phyloP scores from a whole-genome alignment of 2,329 filamentous ascomycete species.

The Helicocarpus griseus region DNA sequence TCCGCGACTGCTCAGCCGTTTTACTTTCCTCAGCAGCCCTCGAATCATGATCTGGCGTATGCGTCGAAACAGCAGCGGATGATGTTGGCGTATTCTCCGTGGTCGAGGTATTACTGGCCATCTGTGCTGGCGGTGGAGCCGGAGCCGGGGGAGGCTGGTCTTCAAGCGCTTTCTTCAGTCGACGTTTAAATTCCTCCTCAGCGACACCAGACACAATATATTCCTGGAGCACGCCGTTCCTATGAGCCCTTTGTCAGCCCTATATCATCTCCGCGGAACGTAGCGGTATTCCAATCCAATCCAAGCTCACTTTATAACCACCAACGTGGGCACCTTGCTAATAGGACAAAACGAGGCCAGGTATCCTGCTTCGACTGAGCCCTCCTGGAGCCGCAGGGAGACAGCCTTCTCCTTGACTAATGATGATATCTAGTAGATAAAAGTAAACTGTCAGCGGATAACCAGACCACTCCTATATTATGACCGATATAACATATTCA shows the following conservation, averaged over 20 bases:
- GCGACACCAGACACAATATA: constrained; percentile 58
- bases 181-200: constrained; percentile 56
- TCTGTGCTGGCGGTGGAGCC: background rate
- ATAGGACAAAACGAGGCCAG: constrained; percentile 74
- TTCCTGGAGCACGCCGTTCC: constrained; percentile 66
- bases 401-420: constrained; percentile 56
- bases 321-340: constrained; percentile 64
- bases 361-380: constrained; percentile 71
- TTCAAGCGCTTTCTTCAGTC: constrained; percentile 40
- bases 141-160: constrained; percentile 6
- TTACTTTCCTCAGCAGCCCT: constrained; percentile 10
- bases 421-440: constrained; percentile 39
- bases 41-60: constrained; percentile 10
- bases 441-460: background rate
- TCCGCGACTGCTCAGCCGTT: constrained; percentile 12
- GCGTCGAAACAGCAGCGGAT: constrained; percentile 5
- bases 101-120: background rate
- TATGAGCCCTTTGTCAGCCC: constrained; percentile 20
- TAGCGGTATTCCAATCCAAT: too few relatives aligned
- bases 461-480: background rate
- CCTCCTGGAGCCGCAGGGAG: constrained; percentile 58
- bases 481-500: constrained; percentile 12
- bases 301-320: constrained; percentile 38
- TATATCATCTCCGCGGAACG: background rate
- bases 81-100: constrained; percentile 4